phyloP scores from a whole-genome alignment of 306 rosid genomes.

The Oemleria cerasiformis region DNA sequence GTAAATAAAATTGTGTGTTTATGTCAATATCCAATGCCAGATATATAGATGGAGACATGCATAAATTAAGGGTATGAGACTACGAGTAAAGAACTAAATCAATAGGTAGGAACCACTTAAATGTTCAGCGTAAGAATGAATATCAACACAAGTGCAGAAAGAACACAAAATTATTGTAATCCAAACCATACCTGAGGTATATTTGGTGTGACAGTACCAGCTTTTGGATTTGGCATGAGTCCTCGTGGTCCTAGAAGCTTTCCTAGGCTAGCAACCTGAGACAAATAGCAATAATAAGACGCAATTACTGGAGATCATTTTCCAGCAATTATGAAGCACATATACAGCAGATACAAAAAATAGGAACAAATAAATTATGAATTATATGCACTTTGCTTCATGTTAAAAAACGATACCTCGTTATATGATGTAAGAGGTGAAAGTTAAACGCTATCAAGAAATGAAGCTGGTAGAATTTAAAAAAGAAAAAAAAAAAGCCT shows the following conservation, averaged over 20 bases:
- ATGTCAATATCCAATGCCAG: not conserved
- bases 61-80: not conserved
- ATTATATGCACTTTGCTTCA: not conserved
- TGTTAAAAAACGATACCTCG: not conserved
- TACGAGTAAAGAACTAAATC: constrained; percentile 1
- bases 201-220: constrained; percentile 94
- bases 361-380: not conserved
- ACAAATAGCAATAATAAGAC: constrained; percentile 26
- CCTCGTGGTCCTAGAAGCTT: constrained; percentile 99
- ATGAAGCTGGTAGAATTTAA: not conserved
- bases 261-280: constrained; percentile 93
- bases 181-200: constrained; percentile 73
- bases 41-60: not conserved
- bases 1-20: not conserved
- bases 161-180: not conserved
- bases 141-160: not conserved
- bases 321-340: not conserved
- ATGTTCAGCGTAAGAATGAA: not conserved
- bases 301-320: constrained; percentile 3
- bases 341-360: not conserved
- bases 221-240: constrained; percentile 99
- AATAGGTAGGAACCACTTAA: not conserved
- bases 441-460: not conserved
- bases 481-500: not conserved
- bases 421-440: not conserved